These are phyloP conservation scores for Phytophthora lateralis DNA, from an alignment of 352 stramenopile species.

Conservation along the genomic window DNA sequence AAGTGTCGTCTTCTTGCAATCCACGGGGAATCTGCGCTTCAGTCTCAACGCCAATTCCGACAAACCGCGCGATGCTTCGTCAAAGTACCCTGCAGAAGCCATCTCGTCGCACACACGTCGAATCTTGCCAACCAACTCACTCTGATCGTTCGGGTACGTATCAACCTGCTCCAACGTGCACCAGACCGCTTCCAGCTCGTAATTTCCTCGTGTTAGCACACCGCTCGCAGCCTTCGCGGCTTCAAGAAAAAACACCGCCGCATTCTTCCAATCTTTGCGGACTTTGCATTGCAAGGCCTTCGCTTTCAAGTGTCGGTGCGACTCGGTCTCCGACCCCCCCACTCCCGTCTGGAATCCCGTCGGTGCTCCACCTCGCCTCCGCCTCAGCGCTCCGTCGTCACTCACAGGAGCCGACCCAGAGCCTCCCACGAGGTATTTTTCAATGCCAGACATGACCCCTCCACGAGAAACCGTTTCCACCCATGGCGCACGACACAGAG, in stretches of 20 bases:
- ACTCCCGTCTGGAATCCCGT: constrained; percentile 11
- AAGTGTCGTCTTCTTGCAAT: constrained; percentile 43
- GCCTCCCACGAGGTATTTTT: constrained; percentile 45
- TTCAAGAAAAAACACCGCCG: constrained; percentile 54
- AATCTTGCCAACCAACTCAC: constrained; percentile 48
- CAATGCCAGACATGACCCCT: constrained; percentile 55
- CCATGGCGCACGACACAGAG: constrained; percentile 57
- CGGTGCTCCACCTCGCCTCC: constrained; percentile 10
- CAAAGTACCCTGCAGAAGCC: constrained; percentile 60
- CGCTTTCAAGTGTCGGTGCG: constrained; percentile 57
- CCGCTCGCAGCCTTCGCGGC: constrained; percentile 46
- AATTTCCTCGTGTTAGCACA: constrained; percentile 51
- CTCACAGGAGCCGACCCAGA: constrained; percentile 4
- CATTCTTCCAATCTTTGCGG: constrained; percentile 71
- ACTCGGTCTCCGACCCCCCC: constrained; percentile 28
- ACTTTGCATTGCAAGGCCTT: constrained; percentile 76
- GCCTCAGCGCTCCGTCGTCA: constrained; percentile 17
- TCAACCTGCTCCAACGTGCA: constrained; percentile 63
- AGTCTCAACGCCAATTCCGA: constrained; percentile 63
- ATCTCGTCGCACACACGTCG: constrained; percentile 64
- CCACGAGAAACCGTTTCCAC: constrained; percentile 55
- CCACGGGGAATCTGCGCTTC: constrained; percentile 62
- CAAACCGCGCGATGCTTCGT: constrained; percentile 66
- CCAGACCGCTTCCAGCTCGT: constrained; percentile 68
- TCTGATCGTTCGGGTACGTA: constrained; percentile 43